Conservation (phyloP, 2,329 filamentous ascomycete species). For the Aspergillus glaucus region DNA sequence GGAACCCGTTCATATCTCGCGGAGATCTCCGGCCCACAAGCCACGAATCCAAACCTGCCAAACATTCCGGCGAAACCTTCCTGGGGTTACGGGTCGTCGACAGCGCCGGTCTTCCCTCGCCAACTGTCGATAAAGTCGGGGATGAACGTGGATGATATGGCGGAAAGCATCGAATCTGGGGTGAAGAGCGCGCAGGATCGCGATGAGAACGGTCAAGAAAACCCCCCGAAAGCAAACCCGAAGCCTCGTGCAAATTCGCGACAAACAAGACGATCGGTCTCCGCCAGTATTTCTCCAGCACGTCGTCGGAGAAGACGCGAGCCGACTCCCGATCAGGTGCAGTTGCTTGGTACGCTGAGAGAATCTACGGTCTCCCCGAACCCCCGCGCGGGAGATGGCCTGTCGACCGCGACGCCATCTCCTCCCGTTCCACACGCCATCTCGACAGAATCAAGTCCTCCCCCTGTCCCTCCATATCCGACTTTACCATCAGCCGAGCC, state of each 20-base stretch:
- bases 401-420: conserved; percentile 27
- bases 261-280: conserved; percentile 7
- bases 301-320: conserved; percentile 20
- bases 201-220: conserved; percentile 16
- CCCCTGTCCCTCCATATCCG: conserved; percentile 16
- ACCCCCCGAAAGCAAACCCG: conserved; percentile 9
- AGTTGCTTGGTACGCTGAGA: conserved; percentile 23
- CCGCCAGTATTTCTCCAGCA: conserved; percentile 11
- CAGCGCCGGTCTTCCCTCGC: conserved; percentile 29
- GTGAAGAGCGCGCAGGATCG: conserved; percentile 17
- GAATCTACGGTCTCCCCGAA: conserved; percentile 19
- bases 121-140: conserved; percentile 25
- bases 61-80: conserved; percentile 34
- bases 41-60: conserved; percentile 24
- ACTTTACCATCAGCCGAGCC: conserved; percentile 13
- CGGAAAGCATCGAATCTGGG: conserved; percentile 26
- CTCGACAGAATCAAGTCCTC: conserved; percentile 27
- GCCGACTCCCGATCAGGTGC: conserved; percentile 29
- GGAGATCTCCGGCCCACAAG: conserved; percentile 13
- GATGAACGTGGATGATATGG: conserved; percentile 27
- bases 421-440: conserved; percentile 29
- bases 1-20: conserved; percentile 9
- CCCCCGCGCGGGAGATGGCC: conserved; percentile 3
- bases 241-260: conserved; percentile 9
- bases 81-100: conserved; percentile 36